Base-by-base conservation (phyloP, 306 rosid species). In the Begonia masoniana region DNA sequence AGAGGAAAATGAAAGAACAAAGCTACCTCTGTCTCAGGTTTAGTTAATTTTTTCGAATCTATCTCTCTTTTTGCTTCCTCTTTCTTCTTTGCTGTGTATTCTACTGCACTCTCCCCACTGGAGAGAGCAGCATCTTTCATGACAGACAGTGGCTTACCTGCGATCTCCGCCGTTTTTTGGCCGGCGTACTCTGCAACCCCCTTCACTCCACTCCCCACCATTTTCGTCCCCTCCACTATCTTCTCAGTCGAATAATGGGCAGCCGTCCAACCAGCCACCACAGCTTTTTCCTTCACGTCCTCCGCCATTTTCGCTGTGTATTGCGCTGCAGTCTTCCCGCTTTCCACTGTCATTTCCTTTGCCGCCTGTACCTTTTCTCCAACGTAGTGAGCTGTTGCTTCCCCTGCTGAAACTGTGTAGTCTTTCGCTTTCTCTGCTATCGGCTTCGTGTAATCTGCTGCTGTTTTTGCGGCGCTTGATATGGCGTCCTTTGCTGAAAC, bases 61-160 rank as follows among this genome's bases (percentile, higher is more conserved):
- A 53, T 59, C 13, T 69, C 75, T 19, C 58, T 58, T 63, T 57
- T 12, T 3, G 94, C 85, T 52, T 77, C 96, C 15, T 71, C 88
- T 56, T 77, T 79, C 88, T 86, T 86, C 67, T 75, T 72, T 2
- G 93, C 83, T 1, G 95, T 83, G 47, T 71, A 91, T 9, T 69
- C 88, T 72, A 78, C 81, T 9, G 82, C 78, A 62, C 59, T 77
- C 48, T 83, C 93, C 41, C 84, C 87, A 1, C 92, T 76, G 2
- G 71, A 13, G 16, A 63, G 62, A 50, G 82, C 88, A 15, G 71
- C 60, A 41, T 65, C 76, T 56, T 77, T 77, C 3, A 77, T 74
- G 41, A 67, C 71, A 35, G 56, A 57, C 16, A 82, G 45, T 0
- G 88, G 77, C 63, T 64, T 79, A 0, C 73, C 63, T 0, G 74